Evolutionary conservation across 257 asterid genomes (phyloP).

Genomic region (Solanum okadae): DNA sequence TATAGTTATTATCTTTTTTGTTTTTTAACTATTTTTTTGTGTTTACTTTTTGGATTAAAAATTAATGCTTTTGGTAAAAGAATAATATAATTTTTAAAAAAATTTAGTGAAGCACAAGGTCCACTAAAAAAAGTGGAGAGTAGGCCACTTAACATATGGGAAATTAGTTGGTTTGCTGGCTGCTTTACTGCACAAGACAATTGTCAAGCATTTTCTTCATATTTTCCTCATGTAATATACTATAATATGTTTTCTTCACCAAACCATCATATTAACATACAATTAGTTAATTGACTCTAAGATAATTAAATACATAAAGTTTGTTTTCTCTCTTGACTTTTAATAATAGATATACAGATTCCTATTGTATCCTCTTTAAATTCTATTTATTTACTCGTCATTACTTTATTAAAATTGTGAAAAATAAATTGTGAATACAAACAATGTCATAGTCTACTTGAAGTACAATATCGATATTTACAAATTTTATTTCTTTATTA

Average conservation of each 20-base stretch:
- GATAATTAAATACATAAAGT: not conserved
- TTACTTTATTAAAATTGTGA: not conserved
- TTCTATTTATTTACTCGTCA: too few species aligned
- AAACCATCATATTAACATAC: not conserved
- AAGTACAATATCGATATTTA: not conserved
- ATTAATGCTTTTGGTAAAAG: not conserved
- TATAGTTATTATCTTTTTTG: not conserved
- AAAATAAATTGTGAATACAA: not conserved
- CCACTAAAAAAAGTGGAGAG: not conserved
- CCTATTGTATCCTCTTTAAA: not conserved
- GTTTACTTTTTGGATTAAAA: not conserved
- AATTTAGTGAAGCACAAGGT: not conserved
- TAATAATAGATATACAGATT: too few species aligned
- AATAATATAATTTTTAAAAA: too few species aligned
- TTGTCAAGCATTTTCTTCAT: not conserved
- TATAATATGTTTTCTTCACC: not conserved
- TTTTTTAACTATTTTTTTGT: not conserved
- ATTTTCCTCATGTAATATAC: not conserved
- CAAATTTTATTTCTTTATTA: too few species aligned
- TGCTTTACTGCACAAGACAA: not conserved
- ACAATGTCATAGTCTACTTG: too few species aligned
- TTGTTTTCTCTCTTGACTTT: not conserved
- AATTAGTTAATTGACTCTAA: not conserved
- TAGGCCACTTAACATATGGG: not conserved
- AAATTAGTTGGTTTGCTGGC: not conserved